Evolutionary conservation across 2,329 filamentous ascomycete species (phyloP), one percentile per base, ranked within the genome.

Genomic region (Alternaria rosae): DNA sequence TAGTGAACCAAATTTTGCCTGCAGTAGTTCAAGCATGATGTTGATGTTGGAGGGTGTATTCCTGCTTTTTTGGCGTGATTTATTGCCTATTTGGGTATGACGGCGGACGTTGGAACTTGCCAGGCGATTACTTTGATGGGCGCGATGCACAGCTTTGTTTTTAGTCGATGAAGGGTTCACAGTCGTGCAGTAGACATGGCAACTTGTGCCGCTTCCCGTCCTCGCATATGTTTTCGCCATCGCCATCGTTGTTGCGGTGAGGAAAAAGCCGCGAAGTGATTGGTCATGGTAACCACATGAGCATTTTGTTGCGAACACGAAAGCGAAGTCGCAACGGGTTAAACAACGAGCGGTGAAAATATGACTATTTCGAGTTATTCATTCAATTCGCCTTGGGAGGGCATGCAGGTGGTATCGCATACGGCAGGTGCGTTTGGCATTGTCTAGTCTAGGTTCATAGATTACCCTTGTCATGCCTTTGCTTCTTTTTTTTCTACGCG

Each of bases 361-460:
- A 38, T 38, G 35, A 38, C 35, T 38, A 38, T 17, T 38, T 38
- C 35, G 17, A 11, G 15, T 17, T 38, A 17, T 38, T 38, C 35
- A 38, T 38, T 38, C 35, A 38, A 38, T 38, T 38, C 35, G 35
- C 35, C 35, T 38, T 38, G 35, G 35, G 35, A 38, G 15, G n/a
- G n/a, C 17, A 38, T 38, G 35, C 35, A 38, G 35, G 28, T 9
- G 9, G 47, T 25, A 25, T n/a, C 47, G 20, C 3, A 51, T 38
- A 38, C 47, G 47, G 47, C 47, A 51, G 30, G 47, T 51, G 30
- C 35, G 47, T 51, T 51, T 51, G 47, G 47, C 28, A 38, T 17
- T 38, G 9, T 51, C 38, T 25, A 21, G 47, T 51, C 35, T 32
- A 38, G 35, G 28, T 38, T 38, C 35, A n/a, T 38, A 38, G 35